Evolutionary conservation across 139 green algal species (phyloP), one percentile per base, ranked within the genome.

Genomic region (Pleodorina starrii): DNA sequence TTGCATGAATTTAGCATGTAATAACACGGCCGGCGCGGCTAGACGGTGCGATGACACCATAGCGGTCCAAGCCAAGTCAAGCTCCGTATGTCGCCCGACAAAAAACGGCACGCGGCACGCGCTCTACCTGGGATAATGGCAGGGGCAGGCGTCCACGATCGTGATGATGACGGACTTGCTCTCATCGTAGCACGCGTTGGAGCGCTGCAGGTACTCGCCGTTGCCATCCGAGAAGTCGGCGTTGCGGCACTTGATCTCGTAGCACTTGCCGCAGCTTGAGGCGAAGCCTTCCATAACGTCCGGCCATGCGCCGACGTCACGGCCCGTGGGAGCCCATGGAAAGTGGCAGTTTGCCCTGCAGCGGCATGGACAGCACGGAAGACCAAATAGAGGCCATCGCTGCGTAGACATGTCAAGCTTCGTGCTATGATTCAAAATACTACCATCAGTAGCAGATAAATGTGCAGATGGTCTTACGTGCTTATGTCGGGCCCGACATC

Each of bases 131-230:
- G n/a, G n/a, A n/a, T n/a, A n/a, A n/a, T 76, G 14, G 83, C 89
- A 92, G 9, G 89, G 89, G 84, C 89, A 92, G 9, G 89, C 83
- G 29, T 92, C 89, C 16, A 60, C 83, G 36, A 92, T 77, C 5
- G 83, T 92, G 44, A 90, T 60, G 11, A 87, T 54, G 38, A 92
- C 66, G 63, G 43, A 71, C 48, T 76, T 63, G 48, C 35, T 29
- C 32, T 51, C 17, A 76, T 90, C 81, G 23, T 75, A 66, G 89
- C 89, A 92, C 0, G 83, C 63, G 23, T 54, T 76, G 7, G 27
- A 51, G 9, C 81, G 57, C 46, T 77, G 25, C 40, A 92, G 50
- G 38, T 16, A 38, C 19, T 92, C 38, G 29, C 89, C 89, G 72
- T 90, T 90, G 83, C 83, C 83, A 32, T 89, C 85, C 5, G 38